Conservation (phyloP, 2,329 filamentous ascomycete genomes). For the Pseudopithomyces chartarum region DNA sequence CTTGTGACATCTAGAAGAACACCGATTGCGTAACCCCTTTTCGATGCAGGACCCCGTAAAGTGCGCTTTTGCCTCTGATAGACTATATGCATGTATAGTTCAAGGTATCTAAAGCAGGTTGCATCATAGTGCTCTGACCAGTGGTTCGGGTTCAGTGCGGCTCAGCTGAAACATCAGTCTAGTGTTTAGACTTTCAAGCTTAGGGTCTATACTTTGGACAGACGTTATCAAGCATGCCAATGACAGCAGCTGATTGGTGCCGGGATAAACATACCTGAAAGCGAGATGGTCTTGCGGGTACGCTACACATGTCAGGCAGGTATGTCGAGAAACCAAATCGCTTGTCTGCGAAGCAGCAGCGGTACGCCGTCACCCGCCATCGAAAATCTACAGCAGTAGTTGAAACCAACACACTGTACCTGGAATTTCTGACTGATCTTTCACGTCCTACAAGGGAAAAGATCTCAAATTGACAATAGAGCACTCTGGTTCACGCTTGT, state of each 20-base stretch:
- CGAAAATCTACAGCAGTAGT: neutral
- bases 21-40: no score
- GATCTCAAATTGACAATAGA: neutral
- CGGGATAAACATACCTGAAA: neutral
- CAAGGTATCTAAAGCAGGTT: neutral
- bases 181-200: neutral
- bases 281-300: neutral
- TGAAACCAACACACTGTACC: neutral
- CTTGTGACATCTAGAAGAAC: no score
- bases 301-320: neutral
- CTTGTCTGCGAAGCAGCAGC: neutral
- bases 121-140: conserved; percentile 1
- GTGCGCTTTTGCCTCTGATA: no score
- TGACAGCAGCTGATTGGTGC: neutral
- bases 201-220: neutral
- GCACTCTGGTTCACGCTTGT: neutral
- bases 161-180: neutral
- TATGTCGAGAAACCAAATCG: neutral
- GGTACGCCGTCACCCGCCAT: neutral
- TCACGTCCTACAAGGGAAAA: neutral
- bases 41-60: no score
- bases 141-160: neutral
- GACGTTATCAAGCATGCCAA: neutral
- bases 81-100: neutral
- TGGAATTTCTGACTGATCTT: neutral